phyloP scores from a whole-genome alignment of 306 rosid species.

The Sesbania bispinosa region DNA sequence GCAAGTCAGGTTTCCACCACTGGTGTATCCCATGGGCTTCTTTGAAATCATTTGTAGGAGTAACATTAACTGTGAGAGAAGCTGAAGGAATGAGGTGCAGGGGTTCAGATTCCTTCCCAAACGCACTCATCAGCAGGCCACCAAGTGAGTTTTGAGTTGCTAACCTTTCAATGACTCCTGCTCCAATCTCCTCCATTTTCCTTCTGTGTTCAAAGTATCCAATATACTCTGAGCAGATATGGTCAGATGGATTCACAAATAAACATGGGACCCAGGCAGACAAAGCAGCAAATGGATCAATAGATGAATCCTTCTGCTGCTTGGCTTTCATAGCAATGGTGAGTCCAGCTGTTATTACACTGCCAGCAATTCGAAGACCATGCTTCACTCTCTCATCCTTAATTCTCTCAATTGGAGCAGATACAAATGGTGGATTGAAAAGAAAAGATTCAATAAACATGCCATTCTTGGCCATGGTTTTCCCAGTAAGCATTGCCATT shows the following conservation, averaged over 20 bases:
- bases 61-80: conserved; percentile 42
- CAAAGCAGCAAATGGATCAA: conserved; percentile 55
- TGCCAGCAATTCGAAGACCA: conserved; percentile 74
- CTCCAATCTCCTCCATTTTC: conserved; percentile 82
- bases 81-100: conserved; percentile 95
- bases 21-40: conserved; percentile 98
- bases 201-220: conserved; percentile 92
- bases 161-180: conserved; percentile 71
- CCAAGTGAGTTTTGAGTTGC: conserved; percentile 86
- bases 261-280: conserved; percentile 75
- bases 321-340: conserved; percentile 67
- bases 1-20: conserved; percentile 81
- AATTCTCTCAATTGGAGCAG: conserved; percentile 85
- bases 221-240: conserved; percentile 74
- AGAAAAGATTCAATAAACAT: conserved; percentile 60
- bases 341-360: conserved; percentile 86
- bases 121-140: conserved; percentile 61
- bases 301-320: conserved; percentile 27
- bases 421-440: conserved; percentile 78
- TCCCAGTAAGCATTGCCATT: conserved; percentile 88
- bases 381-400: conserved; percentile 69
- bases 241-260: conserved; percentile 76
- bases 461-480: conserved; percentile 69
- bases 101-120: conserved; percentile 72
- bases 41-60: conserved; percentile 56